Conservation (phyloP, 1,139 yeast species). For the Eremothecium gossypii region DNA sequence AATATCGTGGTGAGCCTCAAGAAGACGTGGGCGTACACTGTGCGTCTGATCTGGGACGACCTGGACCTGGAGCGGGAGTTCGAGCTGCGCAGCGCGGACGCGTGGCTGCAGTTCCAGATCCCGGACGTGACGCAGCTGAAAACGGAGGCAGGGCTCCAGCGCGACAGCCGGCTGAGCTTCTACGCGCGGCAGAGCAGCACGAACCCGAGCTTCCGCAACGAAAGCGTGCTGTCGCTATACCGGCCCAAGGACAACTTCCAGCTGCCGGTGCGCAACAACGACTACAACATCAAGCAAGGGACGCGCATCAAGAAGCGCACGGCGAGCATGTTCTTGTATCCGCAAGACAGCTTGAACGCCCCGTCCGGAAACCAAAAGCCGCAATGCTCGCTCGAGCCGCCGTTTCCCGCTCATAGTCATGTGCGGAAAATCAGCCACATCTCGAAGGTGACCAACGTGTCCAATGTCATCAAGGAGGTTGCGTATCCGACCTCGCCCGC, state of each 20-base stretch:
- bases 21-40: constrained; percentile 31
- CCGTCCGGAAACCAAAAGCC: not conserved
- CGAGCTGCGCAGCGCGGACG: constrained; percentile 9
- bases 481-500: constrained; percentile 34
- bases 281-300: constrained; percentile 5
- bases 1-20: constrained; percentile 37
- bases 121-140: constrained; percentile 17
- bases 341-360: constrained; percentile 20
- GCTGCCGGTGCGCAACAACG: constrained; percentile 11
- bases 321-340: constrained; percentile 29
- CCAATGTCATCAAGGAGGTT: constrained; percentile 28
- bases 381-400: not conserved
- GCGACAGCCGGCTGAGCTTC: constrained; percentile 23
- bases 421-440: constrained; percentile 3
- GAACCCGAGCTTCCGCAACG: constrained; percentile 27
- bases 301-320: constrained; percentile 16
- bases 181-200: constrained; percentile 26
- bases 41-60: constrained; percentile 24
- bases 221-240: constrained; percentile 25
- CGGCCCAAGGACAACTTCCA: constrained; percentile 17
- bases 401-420: not conserved
- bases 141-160: constrained; percentile 11
- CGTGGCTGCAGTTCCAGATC: constrained; percentile 21
- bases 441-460: constrained; percentile 20
- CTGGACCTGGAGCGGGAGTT: constrained; percentile 16